Evolutionary conservation across 768 basidiomycete species (phyloP).

Genomic region (Pisolithus albus): DNA sequence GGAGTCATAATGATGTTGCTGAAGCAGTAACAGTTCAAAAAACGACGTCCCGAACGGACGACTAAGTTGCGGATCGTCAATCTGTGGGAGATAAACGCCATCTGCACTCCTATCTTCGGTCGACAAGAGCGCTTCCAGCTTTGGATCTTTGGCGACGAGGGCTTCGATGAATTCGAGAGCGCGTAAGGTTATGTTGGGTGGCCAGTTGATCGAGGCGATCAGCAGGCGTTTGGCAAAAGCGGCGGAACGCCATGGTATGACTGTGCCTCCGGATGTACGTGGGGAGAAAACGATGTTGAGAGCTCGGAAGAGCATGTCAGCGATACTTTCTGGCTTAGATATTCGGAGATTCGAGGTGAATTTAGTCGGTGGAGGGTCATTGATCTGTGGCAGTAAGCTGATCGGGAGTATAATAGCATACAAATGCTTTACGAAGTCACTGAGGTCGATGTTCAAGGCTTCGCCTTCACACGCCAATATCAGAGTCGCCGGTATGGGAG

Average conservation of each 20-base stretch:
- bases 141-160: constrained; percentile 70
- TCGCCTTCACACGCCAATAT: constrained; percentile 53
- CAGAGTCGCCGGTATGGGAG: constrained; percentile 5
- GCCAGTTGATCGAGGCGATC: constrained; percentile 74
- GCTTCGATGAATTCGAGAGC: constrained; percentile 61
- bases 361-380: constrained; percentile 30
- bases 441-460: constrained; percentile 86
- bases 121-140: constrained; percentile 76
- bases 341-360: constrained; percentile 20
- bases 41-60: constrained; percentile 81
- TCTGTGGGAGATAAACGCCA: constrained; percentile 77
- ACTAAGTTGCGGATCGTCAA: constrained; percentile 84
- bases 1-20: constrained; percentile 55
- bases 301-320: constrained; percentile 82
- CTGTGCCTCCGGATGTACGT: constrained; percentile 44
- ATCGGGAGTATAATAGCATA: constrained; percentile 71
- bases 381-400: constrained; percentile 46
- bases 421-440: constrained; percentile 79
- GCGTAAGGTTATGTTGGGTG: constrained; percentile 48
- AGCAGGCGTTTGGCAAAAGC: constrained; percentile 26
- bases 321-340: constrained; percentile 31
- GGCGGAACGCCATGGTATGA: constrained; percentile 41
- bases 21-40: constrained; percentile 74
- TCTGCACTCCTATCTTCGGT: constrained; percentile 82
- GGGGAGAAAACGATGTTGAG: constrained; percentile 78